Evolutionary conservation across 1,284 basidiomycete species (phyloP).

Genomic region (Melampsora americana): DNA sequence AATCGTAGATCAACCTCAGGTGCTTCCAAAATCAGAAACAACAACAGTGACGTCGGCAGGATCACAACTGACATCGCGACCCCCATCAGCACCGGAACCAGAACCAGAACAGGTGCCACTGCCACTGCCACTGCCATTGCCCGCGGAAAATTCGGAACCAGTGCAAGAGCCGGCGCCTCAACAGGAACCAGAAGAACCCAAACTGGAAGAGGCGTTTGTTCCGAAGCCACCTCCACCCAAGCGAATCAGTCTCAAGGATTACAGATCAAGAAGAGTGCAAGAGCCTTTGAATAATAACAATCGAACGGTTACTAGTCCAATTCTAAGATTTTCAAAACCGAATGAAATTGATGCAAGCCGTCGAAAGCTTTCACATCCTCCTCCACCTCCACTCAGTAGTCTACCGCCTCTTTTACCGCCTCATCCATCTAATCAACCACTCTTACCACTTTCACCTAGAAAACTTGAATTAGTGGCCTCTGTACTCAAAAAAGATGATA

Average conservation of each 20-base stretch:
- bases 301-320: slow-evolving; percentile 16
- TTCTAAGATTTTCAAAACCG: slow-evolving; percentile 17
- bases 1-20: too few relatives aligned
- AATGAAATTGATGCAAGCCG: not conserved
- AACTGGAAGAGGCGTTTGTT: too few relatives aligned
- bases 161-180: too few relatives aligned
- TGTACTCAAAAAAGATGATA: slow-evolving; percentile 41
- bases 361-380: slow-evolving; percentile 11
- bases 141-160: too few relatives aligned
- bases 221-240: slow-evolving; percentile 30
- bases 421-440: slow-evolving; percentile 15
- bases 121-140: not conserved
- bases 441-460: slow-evolving; percentile 43
- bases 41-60: too few relatives aligned
- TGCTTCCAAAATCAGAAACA: too few relatives aligned
- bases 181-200: too few relatives aligned
- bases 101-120: not conserved
- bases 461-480: slow-evolving; percentile 44
- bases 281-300: slow-evolving; percentile 12
- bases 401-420: slow-evolving; percentile 36
- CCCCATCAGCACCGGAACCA: not conserved
- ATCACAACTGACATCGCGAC: too few relatives aligned
- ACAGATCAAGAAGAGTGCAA: slow-evolving; percentile 35
- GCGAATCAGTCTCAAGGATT: slow-evolving; percentile 44
- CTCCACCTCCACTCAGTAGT: slow-evolving; percentile 19